Evolutionary conservation across 164 flowering plant genomes (phyloP).

Genomic region (Warburgia ugandensis): DNA sequence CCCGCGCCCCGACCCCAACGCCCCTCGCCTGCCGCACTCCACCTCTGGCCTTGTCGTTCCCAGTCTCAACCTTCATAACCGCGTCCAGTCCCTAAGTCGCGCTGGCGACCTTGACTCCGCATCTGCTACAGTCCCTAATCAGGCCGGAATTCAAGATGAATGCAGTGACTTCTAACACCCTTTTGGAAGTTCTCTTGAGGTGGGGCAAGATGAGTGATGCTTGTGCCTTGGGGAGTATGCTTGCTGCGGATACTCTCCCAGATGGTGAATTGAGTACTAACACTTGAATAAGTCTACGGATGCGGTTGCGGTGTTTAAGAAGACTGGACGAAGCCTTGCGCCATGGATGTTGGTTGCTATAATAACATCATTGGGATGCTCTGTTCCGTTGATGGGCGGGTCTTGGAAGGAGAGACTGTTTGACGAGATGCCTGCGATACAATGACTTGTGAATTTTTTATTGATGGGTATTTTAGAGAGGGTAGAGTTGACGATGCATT

Average conservation of each 20-base stretch:
- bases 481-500: constrained; percentile 54
- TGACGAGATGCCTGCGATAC: constrained; percentile 46
- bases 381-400: constrained; percentile 39
- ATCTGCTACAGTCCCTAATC: constrained; percentile 47
- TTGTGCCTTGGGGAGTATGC: constrained; percentile 50
- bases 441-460: constrained; percentile 34
- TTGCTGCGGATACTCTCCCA: constrained; percentile 62
- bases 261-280: constrained; percentile 71
- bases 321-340: constrained; percentile 48
- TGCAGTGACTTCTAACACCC: constrained; percentile 68
- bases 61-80: constrained; percentile 73
- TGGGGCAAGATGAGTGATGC: constrained; percentile 55
- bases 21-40: constrained; percentile 67
- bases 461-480: constrained; percentile 47
- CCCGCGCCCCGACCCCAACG: constrained; percentile 48
- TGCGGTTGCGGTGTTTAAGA: constrained; percentile 45
- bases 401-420: constrained; percentile 53
- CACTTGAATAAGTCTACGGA: constrained; percentile 38
- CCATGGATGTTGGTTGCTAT: constrained; percentile 65
- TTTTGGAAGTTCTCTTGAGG: constrained; percentile 58
- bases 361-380: constrained; percentile 57
- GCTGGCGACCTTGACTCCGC: constrained; percentile 67
- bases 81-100: constrained; percentile 72
- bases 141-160: constrained; percentile 57
- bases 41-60: constrained; percentile 63